A percentile compares a stretch with the other conserved stretches of the same genome.
phyloP scores from a whole-genome alignment of 1,284 basidiomycete genomes.

The Papiliotrema laurentii region DNA sequence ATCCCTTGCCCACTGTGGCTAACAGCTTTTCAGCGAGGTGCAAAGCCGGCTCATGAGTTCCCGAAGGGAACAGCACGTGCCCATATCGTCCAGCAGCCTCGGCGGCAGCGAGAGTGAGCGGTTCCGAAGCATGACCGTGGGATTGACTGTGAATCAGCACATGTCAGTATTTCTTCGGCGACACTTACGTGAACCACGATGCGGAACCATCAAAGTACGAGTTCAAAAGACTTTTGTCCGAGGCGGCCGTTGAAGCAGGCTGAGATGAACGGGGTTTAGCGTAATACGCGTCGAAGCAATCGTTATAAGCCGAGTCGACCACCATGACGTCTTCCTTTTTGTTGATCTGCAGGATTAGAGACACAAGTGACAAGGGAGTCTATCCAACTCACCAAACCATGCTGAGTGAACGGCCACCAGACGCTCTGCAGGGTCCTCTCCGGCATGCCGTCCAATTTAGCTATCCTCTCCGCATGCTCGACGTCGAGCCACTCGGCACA shows the following conservation, averaged over 20 bases:
- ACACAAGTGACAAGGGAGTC: too few relatives aligned
- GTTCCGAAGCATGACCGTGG: conserved; percentile 74
- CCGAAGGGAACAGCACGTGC: conserved; percentile 92
- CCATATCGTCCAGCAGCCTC: conserved; percentile 89
- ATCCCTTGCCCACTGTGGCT: conserved; percentile 59
- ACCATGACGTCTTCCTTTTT: conserved; percentile 71
- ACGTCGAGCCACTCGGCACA: conserved; percentile 62
- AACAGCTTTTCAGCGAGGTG: conserved; percentile 42
- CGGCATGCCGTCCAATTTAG: conserved; percentile 72
- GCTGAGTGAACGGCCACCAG: conserved; percentile 99
- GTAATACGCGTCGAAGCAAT: conserved; percentile 72
- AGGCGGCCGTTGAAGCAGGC: conserved; percentile 18
- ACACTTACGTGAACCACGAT: conserved; percentile 84
- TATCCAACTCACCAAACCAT: conserved; percentile 54
- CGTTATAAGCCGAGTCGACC: conserved; percentile 84
- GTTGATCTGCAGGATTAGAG: conserved; percentile 53
- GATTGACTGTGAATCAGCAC: conserved; percentile 56
- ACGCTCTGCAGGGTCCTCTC: conserved; percentile 68
- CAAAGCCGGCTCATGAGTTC: conserved; percentile 79
- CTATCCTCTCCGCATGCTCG: conserved; percentile 61
- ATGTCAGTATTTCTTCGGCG: background rate
- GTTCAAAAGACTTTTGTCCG: conserved; percentile 52
- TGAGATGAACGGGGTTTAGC: conserved; percentile 22
- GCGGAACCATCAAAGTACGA: conserved; percentile 86
- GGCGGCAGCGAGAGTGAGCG: conserved; percentile 79